Base-by-base conservation (phyloP, 2,329 filamentous ascomycete species). In the Aspergillus sp. region DNA sequence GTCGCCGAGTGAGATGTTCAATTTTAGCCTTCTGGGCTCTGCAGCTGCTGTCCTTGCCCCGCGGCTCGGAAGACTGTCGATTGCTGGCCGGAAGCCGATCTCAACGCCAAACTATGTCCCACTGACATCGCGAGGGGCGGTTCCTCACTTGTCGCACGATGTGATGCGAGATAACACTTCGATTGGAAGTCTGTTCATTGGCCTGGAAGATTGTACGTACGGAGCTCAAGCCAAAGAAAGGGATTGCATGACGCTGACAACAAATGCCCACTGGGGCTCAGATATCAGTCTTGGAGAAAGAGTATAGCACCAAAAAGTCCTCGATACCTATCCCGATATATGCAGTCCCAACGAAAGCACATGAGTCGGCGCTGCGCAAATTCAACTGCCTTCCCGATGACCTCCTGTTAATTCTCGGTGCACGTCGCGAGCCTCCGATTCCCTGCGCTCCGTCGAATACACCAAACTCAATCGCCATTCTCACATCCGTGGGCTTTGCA, bases 141-240 rank as follows among this genome's bases (percentile, higher is more conserved):
- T 98, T 41, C 93, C 95, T 55, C 95, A 99, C 79, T 79, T 99
- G 66, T 91, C 93, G 3, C 93, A 93, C 45, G 95, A 99, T 80
- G 90, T 90, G 64, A 82, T 95, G 66, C 76, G 79, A 46, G 88
- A 87, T 59, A 82, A 90, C 70, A 88, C 89, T 1, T 75, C 84
- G 5, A 82, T 96, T 62, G 81, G 82, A 30, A 91, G 90, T 28
- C 83, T 91, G 3, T 96, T 96, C 74, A 82, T 95, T 71, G 91
- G 90, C 0, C 80, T 98, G 30, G 95, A 99, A 82, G 95, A 99
- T 77, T 98, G 95, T 97, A 83, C 78, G 91, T 77, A 22, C 17
- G 9, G 31, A 30, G 13, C 15, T 41, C 23, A 41, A 30, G 51
- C n/a, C 23, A 43, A 22, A 48, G 28, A 30, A 52, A 34, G 51